Conservation (phyloP, 2,329 filamentous ascomycete species). For the Arthrinium puccinioides region DNA sequence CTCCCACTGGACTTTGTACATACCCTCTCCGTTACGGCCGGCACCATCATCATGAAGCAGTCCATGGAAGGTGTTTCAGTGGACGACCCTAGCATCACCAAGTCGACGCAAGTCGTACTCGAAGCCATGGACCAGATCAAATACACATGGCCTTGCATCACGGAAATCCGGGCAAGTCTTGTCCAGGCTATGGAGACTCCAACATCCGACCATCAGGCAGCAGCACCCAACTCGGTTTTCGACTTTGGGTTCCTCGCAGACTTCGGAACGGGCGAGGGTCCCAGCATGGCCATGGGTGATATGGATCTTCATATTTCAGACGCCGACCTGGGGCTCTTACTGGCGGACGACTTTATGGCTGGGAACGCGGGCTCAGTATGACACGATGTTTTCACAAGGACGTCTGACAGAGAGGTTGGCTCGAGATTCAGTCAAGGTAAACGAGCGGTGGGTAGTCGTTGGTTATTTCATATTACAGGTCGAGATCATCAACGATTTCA, state of each 20-base stretch:
- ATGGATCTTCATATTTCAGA: slow-evolving; percentile 5
- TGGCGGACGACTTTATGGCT: slow-evolving; percentile 5
- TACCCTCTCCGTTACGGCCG: slow-evolving; percentile 36
- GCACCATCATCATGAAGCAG: slow-evolving; percentile 38
- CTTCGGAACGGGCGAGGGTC: background rate
- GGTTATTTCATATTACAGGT: too few species aligned
- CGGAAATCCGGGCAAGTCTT: slow-evolving; percentile 31
- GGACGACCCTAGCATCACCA: slow-evolving; percentile 38
- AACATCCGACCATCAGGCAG: slow-evolving; percentile 2
- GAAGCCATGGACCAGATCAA: slow-evolving; percentile 46
- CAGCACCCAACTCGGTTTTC: slow-evolving; percentile 11
- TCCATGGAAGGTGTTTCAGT: slow-evolving; percentile 31
- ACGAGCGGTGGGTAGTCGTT: too few species aligned
- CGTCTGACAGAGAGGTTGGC: too few species aligned
- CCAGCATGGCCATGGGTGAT: background rate
- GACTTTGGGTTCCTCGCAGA: slow-evolving; percentile 16
- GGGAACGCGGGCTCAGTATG: too few species aligned
- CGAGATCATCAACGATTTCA: slow-evolving; percentile 26
- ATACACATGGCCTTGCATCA: slow-evolving; percentile 38
- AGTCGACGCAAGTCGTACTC: slow-evolving; percentile 38
- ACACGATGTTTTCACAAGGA: too few species aligned
- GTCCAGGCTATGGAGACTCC: slow-evolving; percentile 10
- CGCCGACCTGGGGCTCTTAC: slow-evolving; percentile 4
- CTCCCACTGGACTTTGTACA: slow-evolving; percentile 27
- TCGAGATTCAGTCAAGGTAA: too few species aligned